Evolutionary conservation across 768 basidiomycete genomes (phyloP).

Genomic region (Tulasnella sp.): DNA sequence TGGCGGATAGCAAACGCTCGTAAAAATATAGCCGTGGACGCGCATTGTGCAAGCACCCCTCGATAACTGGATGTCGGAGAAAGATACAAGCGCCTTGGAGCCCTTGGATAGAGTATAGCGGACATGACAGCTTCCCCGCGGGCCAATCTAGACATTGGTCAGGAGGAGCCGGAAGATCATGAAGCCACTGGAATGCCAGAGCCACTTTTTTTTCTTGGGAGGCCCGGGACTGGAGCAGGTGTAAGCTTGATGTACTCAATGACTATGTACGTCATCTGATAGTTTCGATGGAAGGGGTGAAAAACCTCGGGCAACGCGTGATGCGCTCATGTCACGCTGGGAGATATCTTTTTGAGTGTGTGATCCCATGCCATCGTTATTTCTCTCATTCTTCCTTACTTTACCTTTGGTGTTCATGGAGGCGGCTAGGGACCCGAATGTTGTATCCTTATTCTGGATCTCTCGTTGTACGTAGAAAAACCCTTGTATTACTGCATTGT

Average conservation of each 20-base stretch:
- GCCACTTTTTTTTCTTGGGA: conserved; percentile 20
- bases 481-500: no score
- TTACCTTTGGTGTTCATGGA: no score
- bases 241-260: conserved; percentile 24
- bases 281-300: conserved; percentile 19
- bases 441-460: no score
- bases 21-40: conserved; percentile 15
- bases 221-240: conserved; percentile 15
- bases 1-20: not conserved
- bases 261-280: conserved; percentile 22
- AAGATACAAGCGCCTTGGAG: conserved; percentile 19
- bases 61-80: conserved; percentile 16
- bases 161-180: conserved; percentile 22
- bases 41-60: conserved; percentile 20
- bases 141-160: conserved; percentile 18
- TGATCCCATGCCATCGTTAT: no score
- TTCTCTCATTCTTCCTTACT: no score
- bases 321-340: conserved; percentile 17
- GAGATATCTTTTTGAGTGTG: conserved; percentile 24
- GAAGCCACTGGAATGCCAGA: conserved; percentile 24
- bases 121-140: conserved; percentile 20
- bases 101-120: conserved; percentile 22
- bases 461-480: no score
- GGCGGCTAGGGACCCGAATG: no score
- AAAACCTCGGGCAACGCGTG: conserved; percentile 24